Evolutionary conservation across 2,329 filamentous ascomycete genomes (phyloP).

Genomic region (Alternaria rosae): DNA sequence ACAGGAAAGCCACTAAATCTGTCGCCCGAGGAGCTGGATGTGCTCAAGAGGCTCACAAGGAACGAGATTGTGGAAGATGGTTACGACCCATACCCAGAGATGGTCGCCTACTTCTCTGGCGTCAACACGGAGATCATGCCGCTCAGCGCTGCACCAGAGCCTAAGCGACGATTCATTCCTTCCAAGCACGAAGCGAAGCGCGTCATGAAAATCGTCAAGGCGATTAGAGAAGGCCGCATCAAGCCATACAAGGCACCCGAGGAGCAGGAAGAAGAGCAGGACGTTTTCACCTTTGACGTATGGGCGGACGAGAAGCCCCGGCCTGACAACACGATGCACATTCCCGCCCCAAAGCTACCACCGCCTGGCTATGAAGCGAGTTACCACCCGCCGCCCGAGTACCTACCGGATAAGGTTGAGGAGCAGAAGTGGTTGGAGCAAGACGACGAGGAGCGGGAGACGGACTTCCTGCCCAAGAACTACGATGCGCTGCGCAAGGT

Average conservation of each 20-base stretch:
- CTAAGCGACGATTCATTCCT: conserved; percentile 92
- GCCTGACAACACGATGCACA: conserved; percentile 88
- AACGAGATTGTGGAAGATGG: conserved; percentile 87
- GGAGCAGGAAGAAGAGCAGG: conserved; percentile 74
- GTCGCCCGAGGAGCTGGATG: conserved; percentile 84
- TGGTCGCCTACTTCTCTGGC: conserved; percentile 92
- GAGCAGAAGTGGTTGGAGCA: conserved; percentile 82
- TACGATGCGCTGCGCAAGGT: conserved; percentile 88
- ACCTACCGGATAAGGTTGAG: conserved; percentile 86
- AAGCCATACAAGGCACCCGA: conserved; percentile 85
- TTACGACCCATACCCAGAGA: conserved; percentile 92
- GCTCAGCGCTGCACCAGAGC: conserved; percentile 90
- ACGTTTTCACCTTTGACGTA: conserved; percentile 77
- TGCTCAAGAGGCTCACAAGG: conserved; percentile 86
- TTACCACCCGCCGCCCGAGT: conserved; percentile 95
- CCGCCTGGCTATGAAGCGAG: conserved; percentile 95
- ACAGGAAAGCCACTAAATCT: conserved; percentile 93
- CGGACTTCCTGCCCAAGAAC: conserved; percentile 83
- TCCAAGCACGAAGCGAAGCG: conserved; percentile 97
- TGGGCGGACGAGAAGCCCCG: conserved; percentile 92
- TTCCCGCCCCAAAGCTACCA: conserved; percentile 90
- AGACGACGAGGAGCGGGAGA: conserved; percentile 90
- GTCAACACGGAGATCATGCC: conserved; percentile 88
- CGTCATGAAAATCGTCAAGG: conserved; percentile 95
- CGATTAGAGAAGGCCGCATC: conserved; percentile 93